Evolutionary conservation across 2,329 filamentous ascomycete species (phyloP).

Genomic region (Sphaerulina musiva): DNA sequence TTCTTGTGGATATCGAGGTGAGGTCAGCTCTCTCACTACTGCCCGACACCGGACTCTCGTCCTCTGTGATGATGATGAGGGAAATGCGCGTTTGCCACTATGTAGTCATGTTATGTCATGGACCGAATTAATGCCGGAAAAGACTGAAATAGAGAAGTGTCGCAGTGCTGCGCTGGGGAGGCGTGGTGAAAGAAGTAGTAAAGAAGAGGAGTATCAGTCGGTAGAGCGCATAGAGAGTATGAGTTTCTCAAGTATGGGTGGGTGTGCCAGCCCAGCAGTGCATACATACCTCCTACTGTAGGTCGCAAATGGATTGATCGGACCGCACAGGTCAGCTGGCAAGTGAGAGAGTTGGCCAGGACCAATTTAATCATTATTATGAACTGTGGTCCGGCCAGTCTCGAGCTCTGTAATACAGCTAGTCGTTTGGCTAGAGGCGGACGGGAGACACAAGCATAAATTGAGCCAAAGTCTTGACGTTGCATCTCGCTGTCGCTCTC

Average conservation of each 20-base stretch:
- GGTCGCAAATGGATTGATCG: background rate
- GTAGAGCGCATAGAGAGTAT: too few relatives aligned
- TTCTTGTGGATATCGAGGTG: slow-evolving; percentile 12
- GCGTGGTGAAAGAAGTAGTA: background rate
- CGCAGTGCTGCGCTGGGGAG: background rate
- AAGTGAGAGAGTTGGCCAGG: background rate
- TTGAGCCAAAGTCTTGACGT: background rate
- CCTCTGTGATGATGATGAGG: background rate
- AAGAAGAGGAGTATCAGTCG: background rate
- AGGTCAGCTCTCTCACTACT: slow-evolving; percentile 22
- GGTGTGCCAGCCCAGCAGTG: too few relatives aligned
- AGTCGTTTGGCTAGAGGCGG: background rate
- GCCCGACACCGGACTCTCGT: slow-evolving; percentile 7
- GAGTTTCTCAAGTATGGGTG: too few relatives aligned
- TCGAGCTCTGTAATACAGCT: background rate
- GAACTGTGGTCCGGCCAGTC: background rate
- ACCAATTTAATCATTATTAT: too few relatives aligned
- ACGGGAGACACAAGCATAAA: background rate
- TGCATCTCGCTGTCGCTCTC: background rate
- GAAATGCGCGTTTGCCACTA: background rate
- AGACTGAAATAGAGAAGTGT: background rate
- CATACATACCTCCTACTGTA: background rate
- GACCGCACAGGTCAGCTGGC: background rate
- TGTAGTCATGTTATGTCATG: slow-evolving; percentile 13
- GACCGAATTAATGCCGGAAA: slow-evolving; percentile 7